Evolutionary conservation across 2,329 filamentous ascomycete genomes (phyloP).

Genomic region (Reticulascus tulasneorum): DNA sequence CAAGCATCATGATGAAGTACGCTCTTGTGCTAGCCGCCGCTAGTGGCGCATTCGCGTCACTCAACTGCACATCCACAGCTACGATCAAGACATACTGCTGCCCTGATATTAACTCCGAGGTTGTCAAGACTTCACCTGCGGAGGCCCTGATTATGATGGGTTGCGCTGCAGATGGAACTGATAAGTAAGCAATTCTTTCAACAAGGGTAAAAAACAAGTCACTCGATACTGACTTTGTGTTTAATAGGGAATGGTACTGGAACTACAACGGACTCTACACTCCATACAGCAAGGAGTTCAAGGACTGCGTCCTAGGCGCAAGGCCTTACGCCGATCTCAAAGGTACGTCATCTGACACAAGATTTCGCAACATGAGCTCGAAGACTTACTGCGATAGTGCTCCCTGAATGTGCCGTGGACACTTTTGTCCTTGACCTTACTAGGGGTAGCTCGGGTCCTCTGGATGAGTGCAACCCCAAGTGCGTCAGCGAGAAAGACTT

Average conservation of each 20-base stretch:
- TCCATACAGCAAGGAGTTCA: conserved; percentile 11
- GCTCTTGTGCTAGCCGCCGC: conserved; percentile 1
- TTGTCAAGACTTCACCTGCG: conserved; percentile 11
- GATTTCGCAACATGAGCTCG: not conserved
- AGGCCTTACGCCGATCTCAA: conserved; percentile 12
- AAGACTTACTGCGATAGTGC: conserved; percentile 1
- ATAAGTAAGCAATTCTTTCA: conserved; percentile 4
- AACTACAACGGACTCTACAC: conserved; percentile 16
- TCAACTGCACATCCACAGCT: conserved; percentile 13
- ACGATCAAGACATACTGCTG: conserved; percentile 14
- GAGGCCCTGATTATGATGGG: conserved; percentile 12
- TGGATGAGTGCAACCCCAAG: conserved; percentile 15
- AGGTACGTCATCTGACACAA: not conserved
- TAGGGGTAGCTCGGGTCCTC: conserved; percentile 10
- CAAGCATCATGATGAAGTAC: conserved; percentile 3
- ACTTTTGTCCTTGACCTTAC: conserved; percentile 13
- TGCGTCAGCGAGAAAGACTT: conserved; percentile 14
- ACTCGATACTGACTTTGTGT: not conserved
- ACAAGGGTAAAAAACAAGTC: not conserved
- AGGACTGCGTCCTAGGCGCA: conserved; percentile 12
- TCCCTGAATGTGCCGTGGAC: conserved; percentile 13
- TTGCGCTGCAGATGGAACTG: conserved; percentile 12
- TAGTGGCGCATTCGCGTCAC: conserved; percentile 10
- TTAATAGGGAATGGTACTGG: conserved; percentile 12
- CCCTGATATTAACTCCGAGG: conserved; percentile 12